These are phyloP conservation scores for Penicillium chermesinum DNA, from an alignment of 495 filamentous ascomycete species.

Conservation along the genomic window DNA sequence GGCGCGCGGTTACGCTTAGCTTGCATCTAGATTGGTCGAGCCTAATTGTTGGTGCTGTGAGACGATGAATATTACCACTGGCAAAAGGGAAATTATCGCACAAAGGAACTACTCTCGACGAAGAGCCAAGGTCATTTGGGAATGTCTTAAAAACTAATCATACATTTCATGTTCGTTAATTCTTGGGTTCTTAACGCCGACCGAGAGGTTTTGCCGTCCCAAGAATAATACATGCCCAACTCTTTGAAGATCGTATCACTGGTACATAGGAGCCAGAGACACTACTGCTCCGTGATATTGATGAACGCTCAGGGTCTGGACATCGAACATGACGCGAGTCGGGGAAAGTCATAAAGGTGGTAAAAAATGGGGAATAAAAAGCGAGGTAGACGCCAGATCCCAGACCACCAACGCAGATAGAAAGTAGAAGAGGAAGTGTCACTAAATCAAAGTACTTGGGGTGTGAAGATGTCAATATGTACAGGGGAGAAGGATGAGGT, in stretches of 20 bases:
- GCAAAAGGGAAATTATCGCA: too few species aligned
- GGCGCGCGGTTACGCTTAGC: too few species aligned
- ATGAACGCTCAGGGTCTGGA: conserved; percentile 14
- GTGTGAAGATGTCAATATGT: conserved; percentile 31
- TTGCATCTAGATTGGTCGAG: not conserved
- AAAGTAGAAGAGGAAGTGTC: conserved; percentile 5
- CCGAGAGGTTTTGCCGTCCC: conserved; percentile 27
- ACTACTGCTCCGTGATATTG: conserved; percentile 18
- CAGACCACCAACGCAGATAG: conserved; percentile 13
- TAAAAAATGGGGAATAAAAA: conserved; percentile 9
- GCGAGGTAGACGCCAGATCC: conserved; percentile 17
- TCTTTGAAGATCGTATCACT: conserved; percentile 13
- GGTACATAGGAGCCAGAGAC: conserved; percentile 21
- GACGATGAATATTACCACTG: not conserved
- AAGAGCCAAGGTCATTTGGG: not conserved
- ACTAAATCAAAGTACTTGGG: conserved; percentile 23
- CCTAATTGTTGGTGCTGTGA: not conserved
- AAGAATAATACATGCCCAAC: conserved; percentile 39
- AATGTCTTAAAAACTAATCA: conserved; percentile 26
- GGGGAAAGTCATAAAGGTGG: conserved; percentile 8
- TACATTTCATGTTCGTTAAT: conserved; percentile 36
- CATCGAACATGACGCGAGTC: conserved; percentile 9
- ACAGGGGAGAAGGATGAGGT: conserved; percentile 19
- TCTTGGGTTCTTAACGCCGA: conserved; percentile 21
- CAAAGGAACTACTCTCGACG: not conserved